A percentile compares a stretch with the other conserved stretches of the same genome.
Conservation (phyloP, 1,284 basidiomycete species). For the Coniophora puteana region DNA sequence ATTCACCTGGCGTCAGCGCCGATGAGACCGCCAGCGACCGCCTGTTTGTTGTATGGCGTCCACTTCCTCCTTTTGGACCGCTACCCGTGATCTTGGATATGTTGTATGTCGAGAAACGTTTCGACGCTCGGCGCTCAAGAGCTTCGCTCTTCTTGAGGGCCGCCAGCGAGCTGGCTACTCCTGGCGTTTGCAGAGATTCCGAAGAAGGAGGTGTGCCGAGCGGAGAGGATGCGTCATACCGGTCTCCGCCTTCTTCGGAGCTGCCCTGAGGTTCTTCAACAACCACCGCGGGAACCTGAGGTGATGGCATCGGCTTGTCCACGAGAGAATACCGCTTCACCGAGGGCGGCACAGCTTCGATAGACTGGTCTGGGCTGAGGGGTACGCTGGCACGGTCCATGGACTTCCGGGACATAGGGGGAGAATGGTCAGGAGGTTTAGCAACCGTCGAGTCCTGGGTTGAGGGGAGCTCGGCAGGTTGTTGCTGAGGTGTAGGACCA, state of each 20-base stretch:
- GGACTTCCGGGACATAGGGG: no score
- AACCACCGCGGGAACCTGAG: conserved; percentile 40
- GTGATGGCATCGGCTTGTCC: conserved; percentile 50
- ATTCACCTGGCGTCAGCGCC: conserved; percentile 60
- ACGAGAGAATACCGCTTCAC: conserved; percentile 76
- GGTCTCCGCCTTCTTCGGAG: conserved; percentile 14
- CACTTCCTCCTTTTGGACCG: conserved; percentile 18
- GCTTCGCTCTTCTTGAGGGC: conserved; percentile 86
- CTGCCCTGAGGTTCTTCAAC: conserved; percentile 48
- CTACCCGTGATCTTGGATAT: conserved; percentile 89
- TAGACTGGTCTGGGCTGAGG: conserved; percentile 27
- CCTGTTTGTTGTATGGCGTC: conserved; percentile 48
- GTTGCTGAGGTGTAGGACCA: no score
- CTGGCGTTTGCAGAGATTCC: conserved; percentile 48
- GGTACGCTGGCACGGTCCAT: no score
- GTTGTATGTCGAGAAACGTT: conserved; percentile 95
- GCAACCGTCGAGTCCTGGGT: no score
- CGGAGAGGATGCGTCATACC: conserved; percentile 22
- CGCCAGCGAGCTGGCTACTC: conserved; percentile 80
- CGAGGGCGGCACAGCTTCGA: conserved; percentile 44
- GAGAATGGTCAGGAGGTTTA: no score
- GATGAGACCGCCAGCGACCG: conserved; percentile 62
- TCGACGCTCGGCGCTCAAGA: conserved; percentile 89
- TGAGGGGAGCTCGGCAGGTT: no score
- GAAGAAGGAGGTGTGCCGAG: conserved; percentile 40